Conservation (phyloP, 2,329 filamentous ascomycete species). For the Stagonosporopsis chrysanthemi region DNA sequence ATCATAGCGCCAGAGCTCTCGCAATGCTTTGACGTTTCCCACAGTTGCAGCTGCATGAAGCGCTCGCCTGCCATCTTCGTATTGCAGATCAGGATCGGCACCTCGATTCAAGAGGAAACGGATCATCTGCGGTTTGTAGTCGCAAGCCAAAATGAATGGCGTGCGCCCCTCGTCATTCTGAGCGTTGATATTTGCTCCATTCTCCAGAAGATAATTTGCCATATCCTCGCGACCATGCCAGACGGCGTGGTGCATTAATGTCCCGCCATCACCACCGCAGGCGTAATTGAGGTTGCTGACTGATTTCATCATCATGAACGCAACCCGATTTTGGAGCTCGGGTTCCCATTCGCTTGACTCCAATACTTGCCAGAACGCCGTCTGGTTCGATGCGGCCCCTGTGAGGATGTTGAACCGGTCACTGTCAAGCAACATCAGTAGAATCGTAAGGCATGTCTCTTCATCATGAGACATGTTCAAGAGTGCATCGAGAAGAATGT, state of each 20-base stretch:
- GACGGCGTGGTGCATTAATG: slow-evolving; percentile 29
- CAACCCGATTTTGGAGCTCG: slow-evolving; percentile 17
- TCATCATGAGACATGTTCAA: slow-evolving; percentile 1
- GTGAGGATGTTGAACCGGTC: slow-evolving; percentile 27
- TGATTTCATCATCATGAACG: slow-evolving; percentile 29
- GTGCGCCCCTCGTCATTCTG: slow-evolving; percentile 19
- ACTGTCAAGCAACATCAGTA: slow-evolving; percentile 24
- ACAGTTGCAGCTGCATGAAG: slow-evolving; percentile 26
- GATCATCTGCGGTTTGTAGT: slow-evolving; percentile 14
- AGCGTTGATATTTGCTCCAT: slow-evolving; percentile 47
- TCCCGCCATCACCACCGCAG: slow-evolving; percentile 23
- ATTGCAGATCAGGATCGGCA: slow-evolving; percentile 19
- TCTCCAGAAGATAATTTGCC: slow-evolving; percentile 80
- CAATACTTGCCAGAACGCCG: slow-evolving; percentile 27
- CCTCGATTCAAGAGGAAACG: slow-evolving; percentile 17
- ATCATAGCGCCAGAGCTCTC: slow-evolving; percentile 12
- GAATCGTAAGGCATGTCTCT: slow-evolving; percentile 19
- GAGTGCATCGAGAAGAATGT: slow-evolving; percentile 13
- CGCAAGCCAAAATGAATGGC: slow-evolving; percentile 27
- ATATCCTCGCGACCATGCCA: slow-evolving; percentile 62
- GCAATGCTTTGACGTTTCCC: slow-evolving; percentile 18
- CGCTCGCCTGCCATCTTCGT: slow-evolving; percentile 16
- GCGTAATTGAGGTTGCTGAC: slow-evolving; percentile 24
- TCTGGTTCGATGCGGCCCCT: slow-evolving; percentile 15
- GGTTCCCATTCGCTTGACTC: slow-evolving; percentile 8